These are phyloP conservation scores for Paecilomyces dactylethromorphus DNA, from an alignment of 2,329 filamentous ascomycete species.

Conservation along the genomic window DNA sequence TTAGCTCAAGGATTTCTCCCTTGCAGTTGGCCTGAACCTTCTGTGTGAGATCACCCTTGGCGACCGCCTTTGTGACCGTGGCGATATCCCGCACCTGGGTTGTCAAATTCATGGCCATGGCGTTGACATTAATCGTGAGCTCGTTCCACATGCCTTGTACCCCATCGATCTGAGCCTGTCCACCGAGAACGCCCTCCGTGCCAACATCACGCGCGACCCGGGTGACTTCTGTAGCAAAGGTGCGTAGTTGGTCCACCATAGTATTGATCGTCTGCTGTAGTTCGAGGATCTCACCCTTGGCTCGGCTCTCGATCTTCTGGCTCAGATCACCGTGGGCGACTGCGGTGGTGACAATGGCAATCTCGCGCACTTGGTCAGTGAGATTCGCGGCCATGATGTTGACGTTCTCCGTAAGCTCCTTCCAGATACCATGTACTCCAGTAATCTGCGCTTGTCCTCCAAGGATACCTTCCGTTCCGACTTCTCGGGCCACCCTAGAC, in stretches of 20 bases:
- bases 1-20: conserved; percentile 85
- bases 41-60: conserved; percentile 80
- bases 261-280: conserved; percentile 77
- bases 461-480: conserved; percentile 83
- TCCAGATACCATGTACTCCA: conserved; percentile 88
- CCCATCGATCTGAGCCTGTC: conserved; percentile 71
- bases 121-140: conserved; percentile 73
- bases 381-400: conserved; percentile 73
- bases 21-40: conserved; percentile 86
- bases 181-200: conserved; percentile 71
- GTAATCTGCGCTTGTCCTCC: conserved; percentile 84
- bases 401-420: conserved; percentile 79
- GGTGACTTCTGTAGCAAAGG: conserved; percentile 73
- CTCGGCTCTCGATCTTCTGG: conserved; percentile 69
- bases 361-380: conserved; percentile 71
- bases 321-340: conserved; percentile 71
- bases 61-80: conserved; percentile 61
- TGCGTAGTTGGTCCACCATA: conserved; percentile 75
- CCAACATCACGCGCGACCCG: conserved; percentile 73
- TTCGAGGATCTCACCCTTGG: conserved; percentile 68
- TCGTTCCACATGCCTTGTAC: conserved; percentile 83
- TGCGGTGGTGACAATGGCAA: conserved; percentile 71
- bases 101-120: conserved; percentile 77
- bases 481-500: conserved; percentile 80
- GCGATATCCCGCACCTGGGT: conserved; percentile 93